phyloP scores from a whole-genome alignment of 805 yeast genomes.

The Yarrowia alimentaria region DNA sequence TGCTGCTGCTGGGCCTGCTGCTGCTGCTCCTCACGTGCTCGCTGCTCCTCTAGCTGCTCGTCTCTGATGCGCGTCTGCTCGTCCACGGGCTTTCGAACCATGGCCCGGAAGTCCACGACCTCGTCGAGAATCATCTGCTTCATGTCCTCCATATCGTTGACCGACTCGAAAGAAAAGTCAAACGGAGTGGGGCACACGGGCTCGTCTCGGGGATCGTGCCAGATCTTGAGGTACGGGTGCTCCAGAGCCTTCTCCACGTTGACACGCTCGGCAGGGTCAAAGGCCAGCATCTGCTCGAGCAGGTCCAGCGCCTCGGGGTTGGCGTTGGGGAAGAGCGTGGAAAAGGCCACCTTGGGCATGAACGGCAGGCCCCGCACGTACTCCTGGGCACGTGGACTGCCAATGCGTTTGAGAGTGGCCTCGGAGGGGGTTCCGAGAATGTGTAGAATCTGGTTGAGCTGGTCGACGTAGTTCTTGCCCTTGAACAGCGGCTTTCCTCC shows the following conservation, averaged over 20 bases:
- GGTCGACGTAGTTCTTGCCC: conserved; percentile 96
- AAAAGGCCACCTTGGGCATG: conserved; percentile 75
- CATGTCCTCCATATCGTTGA: conserved; percentile 75
- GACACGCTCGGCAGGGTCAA: conserved; percentile 81
- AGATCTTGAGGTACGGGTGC: conserved; percentile 83
- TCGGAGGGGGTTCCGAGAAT: conserved; percentile 90
- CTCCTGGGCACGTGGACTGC: conserved; percentile 85
- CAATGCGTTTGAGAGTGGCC: conserved; percentile 64
- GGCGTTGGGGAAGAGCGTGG: conserved; percentile 73
- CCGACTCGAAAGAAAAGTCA: conserved; percentile 83
- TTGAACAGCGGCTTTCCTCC: conserved; percentile 91
- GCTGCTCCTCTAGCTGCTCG: conserved; percentile 37
- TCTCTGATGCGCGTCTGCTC: conserved; percentile 34
- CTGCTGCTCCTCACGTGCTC: conserved; percentile 37
- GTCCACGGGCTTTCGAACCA: conserved; percentile 70
- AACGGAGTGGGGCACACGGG: conserved; percentile 71
- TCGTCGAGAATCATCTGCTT: conserved; percentile 75
- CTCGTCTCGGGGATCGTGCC: conserved; percentile 95
- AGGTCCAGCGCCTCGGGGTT: conserved; percentile 84
- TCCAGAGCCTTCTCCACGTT: conserved; percentile 83
- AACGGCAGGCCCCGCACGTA: conserved; percentile 84
- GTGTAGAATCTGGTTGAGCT: conserved; percentile 79
- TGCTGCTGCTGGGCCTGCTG: conserved; percentile 35
- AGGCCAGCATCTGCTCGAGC: conserved; percentile 71
- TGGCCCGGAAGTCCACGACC: conserved; percentile 71